Percentiles rank a stretch among this genome's conserved stretches.
phyloP scores from a whole-genome alignment of 352 stramenopile genomes.

The Phytophthora brassicae region DNA sequence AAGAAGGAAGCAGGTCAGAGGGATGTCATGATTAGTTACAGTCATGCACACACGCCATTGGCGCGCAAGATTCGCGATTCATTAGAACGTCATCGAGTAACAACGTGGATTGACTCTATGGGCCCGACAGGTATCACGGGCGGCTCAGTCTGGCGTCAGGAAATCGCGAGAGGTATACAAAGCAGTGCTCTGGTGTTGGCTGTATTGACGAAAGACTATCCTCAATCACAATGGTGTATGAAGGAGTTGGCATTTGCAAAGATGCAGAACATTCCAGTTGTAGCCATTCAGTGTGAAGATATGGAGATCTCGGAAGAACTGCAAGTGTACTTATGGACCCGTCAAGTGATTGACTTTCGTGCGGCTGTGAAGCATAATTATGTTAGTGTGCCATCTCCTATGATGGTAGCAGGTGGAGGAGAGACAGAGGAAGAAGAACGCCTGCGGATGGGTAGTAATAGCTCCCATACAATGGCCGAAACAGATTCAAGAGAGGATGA shows the following conservation, averaged over 20 bases:
- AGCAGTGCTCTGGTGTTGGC: conserved; percentile 74
- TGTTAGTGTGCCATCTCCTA: background rate
- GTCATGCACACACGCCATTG: conserved; percentile 69
- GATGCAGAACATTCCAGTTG: conserved; percentile 81
- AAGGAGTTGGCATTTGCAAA: conserved; percentile 87
- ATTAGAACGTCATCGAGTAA: conserved; percentile 70
- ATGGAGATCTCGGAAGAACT: conserved; percentile 84
- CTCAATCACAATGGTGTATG: conserved; percentile 83
- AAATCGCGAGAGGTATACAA: conserved; percentile 79
- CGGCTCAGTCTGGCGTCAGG: conserved; percentile 77
- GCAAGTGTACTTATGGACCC: conserved; percentile 86
- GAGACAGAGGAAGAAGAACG: conserved; percentile 3
- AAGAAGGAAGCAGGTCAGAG: conserved; percentile 84
- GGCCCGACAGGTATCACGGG: conserved; percentile 79
- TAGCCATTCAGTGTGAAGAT: conserved; percentile 83
- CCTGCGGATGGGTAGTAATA: conserved; percentile 19
- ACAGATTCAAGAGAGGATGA: conserved; percentile 27
- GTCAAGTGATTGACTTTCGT: conserved; percentile 82
- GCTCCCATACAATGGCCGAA: conserved; percentile 28
- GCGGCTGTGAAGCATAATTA: conserved; percentile 40
- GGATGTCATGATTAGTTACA: conserved; percentile 90
- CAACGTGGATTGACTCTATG: conserved; percentile 88
- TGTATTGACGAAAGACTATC: conserved; percentile 77
- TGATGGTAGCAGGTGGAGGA: background rate
- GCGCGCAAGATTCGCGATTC: conserved; percentile 69